Evolutionary conservation across 331 rosid genomes (phyloP).

Genomic region (Quercus lobata): DNA sequence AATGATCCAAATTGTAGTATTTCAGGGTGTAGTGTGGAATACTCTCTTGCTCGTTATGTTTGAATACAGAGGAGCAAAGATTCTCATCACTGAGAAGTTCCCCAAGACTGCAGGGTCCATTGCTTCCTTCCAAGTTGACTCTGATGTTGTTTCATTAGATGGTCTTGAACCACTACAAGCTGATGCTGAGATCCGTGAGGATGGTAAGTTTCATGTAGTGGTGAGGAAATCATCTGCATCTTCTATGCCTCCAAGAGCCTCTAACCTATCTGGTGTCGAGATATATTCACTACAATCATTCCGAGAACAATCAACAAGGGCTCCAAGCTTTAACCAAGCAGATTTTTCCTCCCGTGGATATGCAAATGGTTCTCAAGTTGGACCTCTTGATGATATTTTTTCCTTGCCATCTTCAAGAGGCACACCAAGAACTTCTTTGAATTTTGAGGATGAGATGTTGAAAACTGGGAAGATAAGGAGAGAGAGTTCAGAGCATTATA

Average conservation of each 20-base stretch:
- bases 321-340: neutral
- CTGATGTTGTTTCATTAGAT: neutral
- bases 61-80: conserved; percentile 19
- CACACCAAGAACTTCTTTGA: conserved; percentile 1
- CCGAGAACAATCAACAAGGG: neutral
- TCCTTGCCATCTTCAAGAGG: neutral
- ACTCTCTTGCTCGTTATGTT: conserved; percentile 6
- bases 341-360: neutral
- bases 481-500: neutral
- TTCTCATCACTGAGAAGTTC: neutral
- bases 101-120: neutral
- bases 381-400: neutral
- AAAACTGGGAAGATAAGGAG: neutral
- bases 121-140: neutral
- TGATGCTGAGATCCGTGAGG: neutral
- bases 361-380: neutral
- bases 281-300: neutral
- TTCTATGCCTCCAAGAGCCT: neutral
- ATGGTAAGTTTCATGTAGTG: neutral
- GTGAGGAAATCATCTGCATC: conserved; percentile 1
- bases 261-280: conserved; percentile 2
- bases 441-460: neutral
- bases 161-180: neutral
- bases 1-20: conserved; percentile 21
- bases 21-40: conserved; percentile 18